These are phyloP conservation scores for Chytriomyces confervae DNA, from an alignment of 192 early-diverging fungal species.

Conservation along the genomic window DNA sequence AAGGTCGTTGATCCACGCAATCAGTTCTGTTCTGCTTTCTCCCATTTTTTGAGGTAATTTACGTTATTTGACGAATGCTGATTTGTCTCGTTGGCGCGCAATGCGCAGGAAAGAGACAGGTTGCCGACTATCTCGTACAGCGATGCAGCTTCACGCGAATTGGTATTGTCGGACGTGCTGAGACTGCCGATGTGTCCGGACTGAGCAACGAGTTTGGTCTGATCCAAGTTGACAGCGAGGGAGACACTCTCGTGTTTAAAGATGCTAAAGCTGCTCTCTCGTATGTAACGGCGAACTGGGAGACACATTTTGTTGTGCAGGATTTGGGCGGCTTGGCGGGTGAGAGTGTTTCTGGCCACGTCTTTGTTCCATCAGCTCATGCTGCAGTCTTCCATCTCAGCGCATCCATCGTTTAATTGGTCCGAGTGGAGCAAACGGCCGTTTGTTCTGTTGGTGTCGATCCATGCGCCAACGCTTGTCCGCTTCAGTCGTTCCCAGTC, in stretches of 20 bases:
- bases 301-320: not conserved
- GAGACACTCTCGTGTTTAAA: slow-evolving; percentile 49
- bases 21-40: slow-evolving; percentile 72
- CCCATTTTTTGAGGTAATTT: slow-evolving; percentile 1
- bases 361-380: too few species aligned
- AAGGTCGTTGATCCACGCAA: slow-evolving; percentile 95
- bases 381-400: slow-evolving; percentile 66
- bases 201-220: not conserved
- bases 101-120: slow-evolving; percentile 69
- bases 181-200: not conserved
- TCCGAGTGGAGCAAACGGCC: slow-evolving; percentile 68
- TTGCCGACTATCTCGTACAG: slow-evolving; percentile 64
- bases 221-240: not conserved
- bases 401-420: slow-evolving; percentile 61
- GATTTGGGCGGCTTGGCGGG: too few species aligned
- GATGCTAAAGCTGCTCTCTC: slow-evolving; percentile 63
- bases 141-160: slow-evolving; percentile 57
- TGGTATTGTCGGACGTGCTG: slow-evolving; percentile 20
- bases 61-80: not conserved
- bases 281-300: slow-evolving; percentile 80
- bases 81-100: slow-evolving; percentile 62
- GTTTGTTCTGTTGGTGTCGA: slow-evolving; percentile 81
- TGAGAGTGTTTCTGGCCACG: too few species aligned
- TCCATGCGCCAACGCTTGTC: slow-evolving; percentile 78
- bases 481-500: slow-evolving; percentile 58